Evolutionary conservation across 257 asterid genomes (phyloP), one percentile per base, ranked within the genome.

Genomic region (Penstemon newberryi): DNA sequence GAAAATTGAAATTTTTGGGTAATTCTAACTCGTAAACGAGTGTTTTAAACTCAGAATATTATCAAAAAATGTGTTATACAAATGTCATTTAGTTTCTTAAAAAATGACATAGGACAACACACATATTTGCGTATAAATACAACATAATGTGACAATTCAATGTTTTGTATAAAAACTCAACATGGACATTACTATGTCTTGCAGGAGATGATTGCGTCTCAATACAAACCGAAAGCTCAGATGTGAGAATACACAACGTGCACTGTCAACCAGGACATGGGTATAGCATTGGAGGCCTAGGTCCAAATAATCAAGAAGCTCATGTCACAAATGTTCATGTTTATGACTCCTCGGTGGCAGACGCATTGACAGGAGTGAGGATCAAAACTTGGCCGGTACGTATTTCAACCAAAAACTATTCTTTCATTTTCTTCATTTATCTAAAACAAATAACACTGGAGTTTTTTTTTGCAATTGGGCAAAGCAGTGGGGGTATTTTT

Each of bases 181-280:
- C 11, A 44, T 46, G 7, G 9, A 3, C 9, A 63, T n/a, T 46
- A 53, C 1, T 49, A 36, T 36, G 5, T 57, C 4, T 53, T 72
- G 58, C 75, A 84, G 90, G 90, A 40, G 90, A 85, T 38, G 90
- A 82, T 45, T 85, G 90, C 67, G 76, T 85, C 33, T 78, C 86
- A 8, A 82, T 82, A 36, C 90, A 82, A 60, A 80, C 81, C 3
- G 90, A 86, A 40, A 75, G 83, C 70, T 62, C 75, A 0, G 68
- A 60, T n/a, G 70, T 82, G 0, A 47, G 62, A 56, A 68, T 85
- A 2, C 73, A 78, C 39, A 57, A 76, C 13, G 80, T 85, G 53
- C 70, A 71, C 18, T 85, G 90, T 43, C 86, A 86, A 62, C 87
- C 87, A 25, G 85, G 87, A 6, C 90, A 84, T 60, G 90, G 90